Conservation (phyloP, 2,329 filamentous ascomycete genomes). For the Beauveria bassiana region DNA sequence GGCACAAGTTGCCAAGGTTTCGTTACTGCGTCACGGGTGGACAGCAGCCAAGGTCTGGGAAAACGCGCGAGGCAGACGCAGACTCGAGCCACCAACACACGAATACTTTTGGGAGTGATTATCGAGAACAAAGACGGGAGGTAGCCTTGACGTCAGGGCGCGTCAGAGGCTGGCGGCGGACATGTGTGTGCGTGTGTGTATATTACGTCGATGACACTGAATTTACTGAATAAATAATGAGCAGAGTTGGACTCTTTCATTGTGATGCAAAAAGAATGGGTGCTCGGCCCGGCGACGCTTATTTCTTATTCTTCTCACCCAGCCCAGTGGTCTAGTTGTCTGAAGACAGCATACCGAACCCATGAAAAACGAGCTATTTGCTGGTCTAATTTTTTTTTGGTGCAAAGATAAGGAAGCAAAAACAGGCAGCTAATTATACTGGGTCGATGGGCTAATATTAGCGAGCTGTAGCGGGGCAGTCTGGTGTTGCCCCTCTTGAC, state of each 20-base stretch:
- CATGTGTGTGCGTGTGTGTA: not conserved
- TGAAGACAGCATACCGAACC: slow-evolving; percentile 1
- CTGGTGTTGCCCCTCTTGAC: not conserved
- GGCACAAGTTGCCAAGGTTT: not conserved
- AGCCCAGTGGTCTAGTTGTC: not conserved
- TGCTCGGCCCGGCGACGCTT: not conserved
- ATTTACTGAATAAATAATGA: too few species aligned
- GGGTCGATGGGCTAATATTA: slow-evolving; percentile 3
- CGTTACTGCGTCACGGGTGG: too few species aligned
- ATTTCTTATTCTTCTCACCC: not conserved
- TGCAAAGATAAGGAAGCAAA: not conserved
- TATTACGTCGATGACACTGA: not conserved
- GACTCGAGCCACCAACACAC: too few species aligned
- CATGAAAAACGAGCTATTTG: not conserved
- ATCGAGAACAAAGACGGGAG: not conserved
- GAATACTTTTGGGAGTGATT: too few species aligned
- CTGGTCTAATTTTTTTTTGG: not conserved
- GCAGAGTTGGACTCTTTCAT: too few species aligned
- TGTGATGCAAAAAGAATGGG: not conserved
- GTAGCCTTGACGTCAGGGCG: not conserved
- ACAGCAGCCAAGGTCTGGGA: too few species aligned
- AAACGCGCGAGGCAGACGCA: too few species aligned
- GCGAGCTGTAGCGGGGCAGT: not conserved
- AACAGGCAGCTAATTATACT: not conserved
- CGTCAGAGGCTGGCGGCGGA: not conserved